Evolutionary conservation across 345 rosid species (phyloP), one percentile per base, ranked within the genome.

Genomic region (Hevea brasiliensis): DNA sequence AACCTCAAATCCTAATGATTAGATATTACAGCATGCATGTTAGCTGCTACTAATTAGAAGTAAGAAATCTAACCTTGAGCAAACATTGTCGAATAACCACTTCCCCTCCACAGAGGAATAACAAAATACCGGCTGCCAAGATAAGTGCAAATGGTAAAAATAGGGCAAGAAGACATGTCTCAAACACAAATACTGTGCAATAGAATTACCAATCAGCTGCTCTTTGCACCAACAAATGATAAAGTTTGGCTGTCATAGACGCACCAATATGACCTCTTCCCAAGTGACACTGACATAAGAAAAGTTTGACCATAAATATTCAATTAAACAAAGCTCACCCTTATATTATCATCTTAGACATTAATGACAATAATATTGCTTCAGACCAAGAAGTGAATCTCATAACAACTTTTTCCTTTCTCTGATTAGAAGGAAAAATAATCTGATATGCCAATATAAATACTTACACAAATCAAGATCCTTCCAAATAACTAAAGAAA

Each of bases 201-300:
- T 50, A 56, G 64, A 50, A 69, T 71, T 87, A 95, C 99, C 98
- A 90, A 58, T 92, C 92, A 11, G 84, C 74, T 60, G 94, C 90
- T 89, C 98, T 86, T 83, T 91, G 96, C 83, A 84, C 83, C 76
- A 92, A 72, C 77, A 92, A 78, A 42, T 76, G 86, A 83, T 91
- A 92, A 48, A 91, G 92, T 66, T 92, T 79, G 37, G 90, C 88
- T 58, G 87, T 89, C 94, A 89, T 89, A 41, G 91, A 76, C 65
- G 84, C 80, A 58, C 96, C 93, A 78, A 92, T 87, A 56, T 95
- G 96, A 65, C 96, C 94, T 74, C 99, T 84, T 82, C 97, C 98
- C 80, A 92, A 50, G 77, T 95, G 97, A 89, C 82, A 92, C 97
- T 94, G 82, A 24, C 37, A 80, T 14, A 50, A 74, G 50, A 67